These are phyloP conservation scores for Leccinellum luteum DNA, from an alignment of 768 basidiomycete species.

Conservation along the genomic window DNA sequence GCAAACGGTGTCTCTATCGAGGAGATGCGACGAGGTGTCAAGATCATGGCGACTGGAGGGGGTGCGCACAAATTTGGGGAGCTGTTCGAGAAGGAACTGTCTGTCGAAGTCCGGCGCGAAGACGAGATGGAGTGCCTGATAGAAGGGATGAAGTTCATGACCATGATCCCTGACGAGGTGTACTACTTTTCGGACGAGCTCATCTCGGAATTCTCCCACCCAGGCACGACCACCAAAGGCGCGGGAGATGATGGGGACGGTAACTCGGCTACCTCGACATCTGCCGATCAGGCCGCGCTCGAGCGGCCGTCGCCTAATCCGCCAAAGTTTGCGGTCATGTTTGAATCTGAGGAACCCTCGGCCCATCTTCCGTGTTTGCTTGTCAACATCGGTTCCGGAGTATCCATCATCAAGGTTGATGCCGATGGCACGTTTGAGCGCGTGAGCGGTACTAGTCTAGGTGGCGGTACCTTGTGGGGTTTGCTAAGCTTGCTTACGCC, in stretches of 20 bases:
- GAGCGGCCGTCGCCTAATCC: constrained; percentile 90
- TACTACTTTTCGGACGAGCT: constrained; percentile 99
- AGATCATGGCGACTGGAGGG: constrained; percentile 97
- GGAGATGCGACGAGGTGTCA: constrained; percentile 89
- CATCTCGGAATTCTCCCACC: constrained; percentile 62
- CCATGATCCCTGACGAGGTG: constrained; percentile 93
- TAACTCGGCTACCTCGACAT: constrained; percentile 6
- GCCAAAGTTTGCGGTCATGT: constrained; percentile 84
- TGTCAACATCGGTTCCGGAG: constrained; percentile 97
- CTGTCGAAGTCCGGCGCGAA: constrained; percentile 83
- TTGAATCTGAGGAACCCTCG: constrained; percentile 72
- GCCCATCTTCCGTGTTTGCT: constrained; percentile 94
- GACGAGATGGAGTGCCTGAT: constrained; percentile 99
- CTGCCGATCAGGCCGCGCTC: constrained; percentile 33
- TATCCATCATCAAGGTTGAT: constrained; percentile 96
- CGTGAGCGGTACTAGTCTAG: constrained; percentile 94
- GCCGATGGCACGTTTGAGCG: constrained; percentile 95
- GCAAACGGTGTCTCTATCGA: constrained; percentile 85
- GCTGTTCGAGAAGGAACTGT: constrained; percentile 67
- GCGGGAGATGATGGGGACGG: background rate
- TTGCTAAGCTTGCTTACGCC: constrained; percentile 92
- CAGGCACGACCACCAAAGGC: constrained; percentile 18
- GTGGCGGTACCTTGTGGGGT: constrained; percentile 98
- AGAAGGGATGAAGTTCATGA: constrained; percentile 93
- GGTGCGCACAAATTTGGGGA: constrained; percentile 95